A percentile compares a stretch with the other conserved stretches of the same genome.
These are phyloP conservation scores for Botrytis fragariae DNA, from an alignment of 2,329 filamentous ascomycete genomes.

Conservation along the genomic window DNA sequence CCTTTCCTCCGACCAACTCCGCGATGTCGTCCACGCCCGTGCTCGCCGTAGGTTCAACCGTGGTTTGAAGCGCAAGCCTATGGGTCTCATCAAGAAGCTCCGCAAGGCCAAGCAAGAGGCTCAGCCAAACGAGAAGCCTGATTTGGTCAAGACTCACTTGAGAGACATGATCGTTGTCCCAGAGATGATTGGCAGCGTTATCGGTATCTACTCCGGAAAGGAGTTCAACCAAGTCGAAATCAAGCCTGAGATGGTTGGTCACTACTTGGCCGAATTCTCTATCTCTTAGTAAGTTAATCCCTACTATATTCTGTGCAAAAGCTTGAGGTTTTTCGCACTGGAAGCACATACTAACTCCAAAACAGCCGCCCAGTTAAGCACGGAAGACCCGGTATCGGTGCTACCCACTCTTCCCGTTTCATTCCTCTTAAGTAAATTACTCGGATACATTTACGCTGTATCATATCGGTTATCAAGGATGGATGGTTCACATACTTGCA, in stretches of 20 bases:
- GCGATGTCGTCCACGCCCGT: constrained; percentile 98
- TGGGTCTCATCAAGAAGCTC: constrained; percentile 99
- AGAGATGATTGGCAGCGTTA: constrained; percentile 98
- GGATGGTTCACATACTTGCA: constrained; percentile 15
- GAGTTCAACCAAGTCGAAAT: constrained; percentile 99
- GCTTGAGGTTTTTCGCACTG: not conserved
- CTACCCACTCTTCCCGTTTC: constrained; percentile 99
- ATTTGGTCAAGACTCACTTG: constrained; percentile 98
- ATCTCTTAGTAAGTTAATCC: constrained; percentile 88
- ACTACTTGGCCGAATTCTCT: constrained; percentile 99
- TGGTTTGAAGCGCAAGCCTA: constrained; percentile 98
- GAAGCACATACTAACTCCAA: not conserved
- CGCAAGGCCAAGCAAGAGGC: constrained; percentile 99
- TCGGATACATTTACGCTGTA: constrained; percentile 27
- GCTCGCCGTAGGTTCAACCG: constrained; percentile 99
- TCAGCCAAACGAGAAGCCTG: constrained; percentile 99
- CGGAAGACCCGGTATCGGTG: constrained; percentile 99
- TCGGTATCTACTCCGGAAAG: constrained; percentile 99
- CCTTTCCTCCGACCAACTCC: constrained; percentile 96
- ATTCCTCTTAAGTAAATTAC: constrained; percentile 94
- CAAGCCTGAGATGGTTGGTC: constrained; percentile 99
- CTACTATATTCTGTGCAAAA: not conserved
- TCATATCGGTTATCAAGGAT: constrained; percentile 24
- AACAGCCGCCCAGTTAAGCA: constrained; percentile 98
- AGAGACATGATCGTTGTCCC: constrained; percentile 99